Evolutionary conservation across 2,329 filamentous ascomycete genomes (phyloP), one percentile per base, ranked within the genome.

Genomic region (Talaromyces rugulosus): DNA sequence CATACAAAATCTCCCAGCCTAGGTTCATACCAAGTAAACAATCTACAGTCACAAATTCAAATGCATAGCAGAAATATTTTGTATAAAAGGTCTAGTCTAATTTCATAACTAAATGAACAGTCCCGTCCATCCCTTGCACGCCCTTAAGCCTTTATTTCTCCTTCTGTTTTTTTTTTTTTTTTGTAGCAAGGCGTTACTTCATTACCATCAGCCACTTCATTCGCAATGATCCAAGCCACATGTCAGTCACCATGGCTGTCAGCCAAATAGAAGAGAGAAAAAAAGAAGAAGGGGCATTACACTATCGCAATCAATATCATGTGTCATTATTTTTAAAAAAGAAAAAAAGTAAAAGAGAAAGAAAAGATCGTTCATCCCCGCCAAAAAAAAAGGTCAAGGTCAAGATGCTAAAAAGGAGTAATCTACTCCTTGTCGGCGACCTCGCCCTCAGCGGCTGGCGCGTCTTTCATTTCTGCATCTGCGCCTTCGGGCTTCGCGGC

Each of bases 391-490:
- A 2, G 1, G 23, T 23, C 23, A 23, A 23, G 23, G 23, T 23
- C 23, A 23, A 23, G 23, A 23, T 23, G 23, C 23, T 23, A 31
- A 23, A 30, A 12, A 3, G 16, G 14, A 33, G 16, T 12, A 18
- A 14, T 33, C 28, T 36, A 33, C n/a, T 36, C 28, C 28, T 55
- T n/a, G 52, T 44, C 31, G 27, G 56, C 56, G 14, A 75, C 70
- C 65, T 75, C 72, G 51, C 64, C 62, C 66, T 74, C 74, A 60
- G 81, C 80, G 31, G 67, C 71, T 30, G 80, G 78, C 52, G 83
- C 85, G 69, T 88, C 86, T 69, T 84, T 83, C 85, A 87, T 88
- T 74, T 87, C 85, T 58, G 76, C 72, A 61, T 81, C 78, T 61
- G 75, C 72, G 54, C 74, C 73, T 62, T 74, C 78, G 8, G 58